A percentile compares a stretch with the other conserved stretches of the same genome.
phyloP scores from a whole-genome alignment of 768 basidiomycete species.

The Rhizopogon vulgaris region DNA sequence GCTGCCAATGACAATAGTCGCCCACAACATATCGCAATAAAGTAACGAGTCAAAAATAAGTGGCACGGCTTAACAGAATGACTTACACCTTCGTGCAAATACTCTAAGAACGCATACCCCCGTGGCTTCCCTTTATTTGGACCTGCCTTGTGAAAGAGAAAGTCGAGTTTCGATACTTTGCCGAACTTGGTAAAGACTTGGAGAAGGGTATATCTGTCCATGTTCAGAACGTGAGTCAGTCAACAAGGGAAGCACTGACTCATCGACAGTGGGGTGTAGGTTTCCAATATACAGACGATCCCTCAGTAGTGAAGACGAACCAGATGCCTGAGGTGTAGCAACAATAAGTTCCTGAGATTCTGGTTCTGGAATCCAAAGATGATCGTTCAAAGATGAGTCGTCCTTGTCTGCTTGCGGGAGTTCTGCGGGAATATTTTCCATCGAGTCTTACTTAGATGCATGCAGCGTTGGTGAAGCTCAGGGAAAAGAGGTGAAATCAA shows the following conservation, averaged over 20 bases:
- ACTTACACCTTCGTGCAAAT: conserved; percentile 72
- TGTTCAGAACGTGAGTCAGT: conserved; percentile 7
- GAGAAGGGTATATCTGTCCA: conserved; percentile 72
- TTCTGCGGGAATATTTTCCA: background rate
- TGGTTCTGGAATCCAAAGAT: conserved; percentile 27
- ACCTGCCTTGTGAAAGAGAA: conserved; percentile 91
- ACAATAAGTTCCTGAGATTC: conserved; percentile 8
- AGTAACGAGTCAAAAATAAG: conserved; percentile 21
- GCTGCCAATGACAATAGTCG: background rate
- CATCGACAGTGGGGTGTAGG: conserved; percentile 79
- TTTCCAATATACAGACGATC: conserved; percentile 91
- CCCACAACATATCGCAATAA: background rate
- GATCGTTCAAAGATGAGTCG: conserved; percentile 4
- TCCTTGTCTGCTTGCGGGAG: background rate
- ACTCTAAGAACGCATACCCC: conserved; percentile 95
- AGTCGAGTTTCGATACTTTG: conserved; percentile 89
- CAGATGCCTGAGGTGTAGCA: conserved; percentile 6
- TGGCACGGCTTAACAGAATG: conserved; percentile 13
- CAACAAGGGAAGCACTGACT: conserved; percentile 42
- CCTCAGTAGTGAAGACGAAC: conserved; percentile 35
- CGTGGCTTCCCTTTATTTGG: conserved; percentile 86
- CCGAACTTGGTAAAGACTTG: conserved; percentile 91
- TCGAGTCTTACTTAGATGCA: no score
- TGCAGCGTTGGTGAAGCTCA: background rate
- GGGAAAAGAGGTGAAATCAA: no score